Conservation (phyloP, 345 rosid genomes). For the Crucihimalaya himalaica region DNA sequence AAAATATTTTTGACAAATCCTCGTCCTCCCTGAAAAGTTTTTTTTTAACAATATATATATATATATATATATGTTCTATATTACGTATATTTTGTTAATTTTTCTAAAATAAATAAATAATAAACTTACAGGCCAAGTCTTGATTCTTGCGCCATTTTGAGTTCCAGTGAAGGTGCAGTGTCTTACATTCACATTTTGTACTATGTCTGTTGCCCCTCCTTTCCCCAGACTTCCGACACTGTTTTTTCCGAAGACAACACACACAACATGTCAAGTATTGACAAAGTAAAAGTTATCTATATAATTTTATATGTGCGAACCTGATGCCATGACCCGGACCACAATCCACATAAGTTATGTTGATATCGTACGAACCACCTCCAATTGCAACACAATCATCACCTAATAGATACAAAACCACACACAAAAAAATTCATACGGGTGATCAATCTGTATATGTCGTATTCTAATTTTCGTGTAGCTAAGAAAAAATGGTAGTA, state of each 20-base stretch:
- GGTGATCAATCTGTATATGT: not conserved
- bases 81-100: not conserved
- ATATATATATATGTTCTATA: not conserved
- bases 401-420: slow-evolving; percentile 33
- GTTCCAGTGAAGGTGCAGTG: slow-evolving; percentile 18
- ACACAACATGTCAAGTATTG: not conserved
- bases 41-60: not conserved
- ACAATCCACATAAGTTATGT: slow-evolving; percentile 43
- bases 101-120: not conserved
- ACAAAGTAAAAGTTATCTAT: not conserved
- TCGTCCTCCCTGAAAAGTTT: slow-evolving; percentile 13
- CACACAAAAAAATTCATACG: too few relatives aligned
- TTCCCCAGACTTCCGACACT: slow-evolving; percentile 27
- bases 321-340: slow-evolving; percentile 75
- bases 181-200: slow-evolving; percentile 21
- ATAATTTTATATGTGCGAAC: not conserved
- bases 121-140: slow-evolving; percentile 27
- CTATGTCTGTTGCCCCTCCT: not conserved
- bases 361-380: slow-evolving; percentile 27
- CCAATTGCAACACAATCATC: slow-evolving; percentile 61
- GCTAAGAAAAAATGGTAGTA: slow-evolving; percentile 16
- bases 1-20: slow-evolving; percentile 16
- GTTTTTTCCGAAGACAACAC: not conserved
- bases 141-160: slow-evolving; percentile 23
- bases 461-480: not conserved